Percentiles rank a stretch among this genome's conserved stretches.
Evolutionary conservation across 2,329 filamentous ascomycete genomes (phyloP).

Genomic region (Pezicula radicicola): DNA sequence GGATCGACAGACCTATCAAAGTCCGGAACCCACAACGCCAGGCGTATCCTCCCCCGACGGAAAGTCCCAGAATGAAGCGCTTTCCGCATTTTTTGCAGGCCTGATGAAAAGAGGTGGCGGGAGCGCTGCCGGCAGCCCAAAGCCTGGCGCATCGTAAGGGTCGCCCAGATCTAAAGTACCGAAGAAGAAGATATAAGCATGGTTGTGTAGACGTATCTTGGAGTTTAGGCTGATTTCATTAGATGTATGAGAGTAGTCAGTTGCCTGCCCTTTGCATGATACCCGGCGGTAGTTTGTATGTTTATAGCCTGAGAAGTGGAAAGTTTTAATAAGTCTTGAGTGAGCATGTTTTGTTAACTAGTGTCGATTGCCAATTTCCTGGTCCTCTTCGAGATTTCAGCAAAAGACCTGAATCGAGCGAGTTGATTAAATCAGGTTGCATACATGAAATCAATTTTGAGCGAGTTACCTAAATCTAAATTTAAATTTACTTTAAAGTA

Average conservation of each 20-base stretch:
- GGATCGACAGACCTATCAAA: slow-evolving; percentile 31
- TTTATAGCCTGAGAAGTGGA: slow-evolving; percentile 1
- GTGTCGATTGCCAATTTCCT: no score
- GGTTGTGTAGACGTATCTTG: slow-evolving; percentile 1
- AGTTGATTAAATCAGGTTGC: no score
- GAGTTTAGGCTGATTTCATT: slow-evolving; percentile 9
- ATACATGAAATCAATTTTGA: no score
- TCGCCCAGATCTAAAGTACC: not conserved
- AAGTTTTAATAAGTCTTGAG: not conserved
- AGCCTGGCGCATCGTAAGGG: slow-evolving; percentile 18
- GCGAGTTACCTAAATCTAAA: no score
- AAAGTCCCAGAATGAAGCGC: slow-evolving; percentile 55
- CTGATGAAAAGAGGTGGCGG: slow-evolving; percentile 49
- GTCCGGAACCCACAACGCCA: slow-evolving; percentile 27
- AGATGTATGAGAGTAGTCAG: slow-evolving; percentile 10
- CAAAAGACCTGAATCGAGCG: no score
- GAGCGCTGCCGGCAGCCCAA: slow-evolving; percentile 25
- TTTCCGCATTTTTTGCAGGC: slow-evolving; percentile 58
- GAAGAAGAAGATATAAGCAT: not conserved
- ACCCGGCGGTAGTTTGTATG: slow-evolving; percentile 15
- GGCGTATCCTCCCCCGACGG: slow-evolving; percentile 29
- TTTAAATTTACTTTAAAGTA: no score
- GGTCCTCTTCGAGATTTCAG: no score
- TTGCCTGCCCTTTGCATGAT: slow-evolving; percentile 14
- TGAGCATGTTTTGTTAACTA: no score